Evolutionary conservation across 2,329 filamentous ascomycete species (phyloP).

Genomic region (Fusarium fracticaudum): DNA sequence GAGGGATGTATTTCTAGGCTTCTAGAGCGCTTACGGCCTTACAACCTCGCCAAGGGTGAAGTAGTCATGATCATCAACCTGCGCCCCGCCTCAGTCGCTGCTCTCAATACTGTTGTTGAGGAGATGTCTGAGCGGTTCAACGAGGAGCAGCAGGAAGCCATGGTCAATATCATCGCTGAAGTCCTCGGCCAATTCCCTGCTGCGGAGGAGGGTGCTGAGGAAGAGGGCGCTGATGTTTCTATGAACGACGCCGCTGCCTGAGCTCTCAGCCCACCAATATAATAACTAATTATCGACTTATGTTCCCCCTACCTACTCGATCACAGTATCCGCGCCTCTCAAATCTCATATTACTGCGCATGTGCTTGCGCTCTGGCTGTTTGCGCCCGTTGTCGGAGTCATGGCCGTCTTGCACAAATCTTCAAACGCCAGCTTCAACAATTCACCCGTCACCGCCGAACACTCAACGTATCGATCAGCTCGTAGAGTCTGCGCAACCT

Average conservation of each 20-base stretch:
- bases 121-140: constrained; percentile 70
- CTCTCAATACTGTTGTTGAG: constrained; percentile 71
- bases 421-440: constrained; percentile 66
- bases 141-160: constrained; percentile 66
- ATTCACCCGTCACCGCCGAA: constrained; percentile 68
- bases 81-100: constrained; percentile 65
- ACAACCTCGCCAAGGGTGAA: constrained; percentile 73
- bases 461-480: constrained; percentile 73
- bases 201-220: constrained; percentile 41
- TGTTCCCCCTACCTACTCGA: neutral
- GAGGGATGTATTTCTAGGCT: constrained; percentile 62
- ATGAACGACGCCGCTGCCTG: constrained; percentile 51
- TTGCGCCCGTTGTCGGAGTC: constrained; percentile 55
- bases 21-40: constrained; percentile 64
- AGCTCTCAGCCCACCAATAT: constrained; percentile 16
- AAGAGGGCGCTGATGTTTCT: constrained; percentile 46
- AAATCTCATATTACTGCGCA: constrained; percentile 60
- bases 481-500: constrained; percentile 65
- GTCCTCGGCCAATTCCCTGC: constrained; percentile 64
- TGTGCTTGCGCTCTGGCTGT: constrained; percentile 65
- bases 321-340: neutral
- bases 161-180: constrained; percentile 65
- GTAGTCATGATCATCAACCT: constrained; percentile 75
- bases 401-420: constrained; percentile 68
- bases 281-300: neutral